These are phyloP conservation scores for Aspergillus proliferans DNA, from an alignment of 2,329 filamentous ascomycete species.

Conservation along the genomic window DNA sequence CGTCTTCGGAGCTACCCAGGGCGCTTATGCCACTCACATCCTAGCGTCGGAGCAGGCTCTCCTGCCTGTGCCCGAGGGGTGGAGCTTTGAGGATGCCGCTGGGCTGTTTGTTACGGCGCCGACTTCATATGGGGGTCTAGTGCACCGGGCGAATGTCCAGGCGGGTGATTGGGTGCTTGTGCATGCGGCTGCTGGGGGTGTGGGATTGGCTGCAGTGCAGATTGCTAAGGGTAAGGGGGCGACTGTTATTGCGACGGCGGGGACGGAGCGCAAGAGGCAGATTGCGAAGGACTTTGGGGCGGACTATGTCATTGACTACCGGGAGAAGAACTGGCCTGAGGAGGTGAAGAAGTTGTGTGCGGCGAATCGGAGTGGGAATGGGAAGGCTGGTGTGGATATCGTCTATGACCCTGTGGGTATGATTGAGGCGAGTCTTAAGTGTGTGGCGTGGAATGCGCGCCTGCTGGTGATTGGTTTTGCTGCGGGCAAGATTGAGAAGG, in stretches of 20 bases:
- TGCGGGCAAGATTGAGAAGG: conserved; percentile 78
- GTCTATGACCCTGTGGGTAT: conserved; percentile 93
- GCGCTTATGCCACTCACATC: conserved; percentile 75
- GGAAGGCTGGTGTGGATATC: conserved; percentile 69
- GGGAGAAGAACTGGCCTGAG: conserved; percentile 60
- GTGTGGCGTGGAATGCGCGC: conserved; percentile 86
- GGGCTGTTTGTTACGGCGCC: conserved; percentile 89
- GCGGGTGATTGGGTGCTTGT: conserved; percentile 80
- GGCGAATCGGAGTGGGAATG: conserved; percentile 55
- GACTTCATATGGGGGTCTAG: conserved; percentile 78
- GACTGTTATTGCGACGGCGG: conserved; percentile 87
- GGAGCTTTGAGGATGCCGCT: conserved; percentile 78
- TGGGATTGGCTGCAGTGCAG: conserved; percentile 86
- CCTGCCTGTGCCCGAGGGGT: conserved; percentile 69
- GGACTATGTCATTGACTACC: conserved; percentile 76
- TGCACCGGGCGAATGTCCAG: conserved; percentile 69
- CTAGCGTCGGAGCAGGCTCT: conserved; percentile 61
- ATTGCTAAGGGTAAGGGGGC: conserved; percentile 89
- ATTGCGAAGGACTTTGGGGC: conserved; percentile 77
- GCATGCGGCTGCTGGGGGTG: conserved; percentile 86
- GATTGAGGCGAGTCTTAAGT: conserved; percentile 82
- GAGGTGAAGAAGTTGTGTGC: conserved; percentile 63
- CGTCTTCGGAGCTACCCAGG: conserved; percentile 82
- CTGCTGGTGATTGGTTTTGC: conserved; percentile 87
- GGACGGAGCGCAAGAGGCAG: conserved; percentile 69